Base-by-base conservation (phyloP, 2,329 filamentous ascomycete species). In the Pseudodiploospora longispora region DNA sequence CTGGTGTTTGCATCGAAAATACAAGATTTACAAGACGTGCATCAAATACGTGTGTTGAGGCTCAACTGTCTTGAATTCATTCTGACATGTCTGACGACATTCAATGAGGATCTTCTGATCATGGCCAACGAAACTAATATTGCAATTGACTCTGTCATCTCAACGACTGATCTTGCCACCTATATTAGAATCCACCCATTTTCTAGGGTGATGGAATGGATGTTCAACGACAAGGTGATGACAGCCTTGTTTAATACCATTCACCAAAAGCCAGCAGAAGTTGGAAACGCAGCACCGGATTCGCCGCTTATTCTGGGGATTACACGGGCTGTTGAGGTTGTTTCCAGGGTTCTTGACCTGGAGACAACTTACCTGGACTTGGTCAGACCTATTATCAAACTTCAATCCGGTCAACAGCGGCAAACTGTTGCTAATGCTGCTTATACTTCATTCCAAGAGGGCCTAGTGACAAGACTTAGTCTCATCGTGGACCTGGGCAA, bases 181-280 rank as follows among this genome's bases (percentile, higher is more conserved):
- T 99, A 98, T 59, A 81, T 93, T 47, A 80, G 82, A 27, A 76
- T 95, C 42, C 94, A 98, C 65, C 91, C 94, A 1, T 98, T 97
- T 58, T 82, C 87, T 3, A 81, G 94, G 47, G 83, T 95, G 10
- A 96, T 97, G 86, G 93, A 98, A 59, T 97, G 93, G 89, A 79
- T 98, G 65, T 95, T 95, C 64, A 96, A 95, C 59, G 87, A 94
- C 57, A 87, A 85, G 51, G 87, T 96, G 27, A 80, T 95, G 55
- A 78, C 78, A 51, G 79, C 83, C 10, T 67, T 98, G 2, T 91
- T 96, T 62, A 75, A 79, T 45, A 79, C 85, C 8, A 79, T 93
- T 30, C 85, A 91, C 53, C 84, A 94, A 59, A 80, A 91, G 52
- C 68, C 83, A 10, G 71, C 75, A 6, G 82, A 86, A 47, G 76